These are phyloP conservation scores for Exophiala bonariae DNA, from an alignment of 2,329 filamentous ascomycete genomes.

Conservation along the genomic window DNA sequence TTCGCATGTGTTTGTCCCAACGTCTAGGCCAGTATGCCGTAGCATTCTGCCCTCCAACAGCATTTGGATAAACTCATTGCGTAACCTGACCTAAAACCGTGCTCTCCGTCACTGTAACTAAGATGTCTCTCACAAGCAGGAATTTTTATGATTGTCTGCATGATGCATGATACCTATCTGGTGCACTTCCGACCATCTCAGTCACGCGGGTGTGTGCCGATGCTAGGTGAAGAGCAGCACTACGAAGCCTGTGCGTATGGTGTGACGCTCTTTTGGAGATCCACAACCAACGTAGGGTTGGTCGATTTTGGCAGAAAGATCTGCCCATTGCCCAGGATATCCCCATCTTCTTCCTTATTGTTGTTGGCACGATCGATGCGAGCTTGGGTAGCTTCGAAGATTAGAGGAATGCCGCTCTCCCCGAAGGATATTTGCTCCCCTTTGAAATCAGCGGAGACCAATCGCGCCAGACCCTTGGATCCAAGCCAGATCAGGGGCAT, in stretches of 20 bases:
- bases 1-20: too few species aligned
- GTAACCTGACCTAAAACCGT: too few species aligned
- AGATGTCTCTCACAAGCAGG: too few species aligned
- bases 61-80: too few species aligned
- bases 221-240: background rate
- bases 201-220: too few species aligned
- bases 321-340: constrained; percentile 26
- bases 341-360: constrained; percentile 29
- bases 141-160: too few species aligned
- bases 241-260: constrained; percentile 1
- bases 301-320: constrained; percentile 7
- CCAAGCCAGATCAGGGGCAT: constrained; percentile 60
- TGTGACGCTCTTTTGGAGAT: background rate
- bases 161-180: too few species aligned
- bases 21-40: too few species aligned
- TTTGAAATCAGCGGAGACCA: constrained; percentile 47
- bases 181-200: too few species aligned
- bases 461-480: constrained; percentile 53
- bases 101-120: too few species aligned
- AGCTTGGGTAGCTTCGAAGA: constrained; percentile 33
- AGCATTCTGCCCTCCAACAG: too few species aligned
- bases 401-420: constrained; percentile 31
- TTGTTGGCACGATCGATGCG: constrained; percentile 30
- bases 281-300: too few species aligned
- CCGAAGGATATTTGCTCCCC: constrained; percentile 24